A percentile compares a stretch with the other conserved stretches of the same genome.
Evolutionary conservation across 192 early-diverging fungal genomes (phyloP).

Genomic region (Entomortierella parvispora): DNA sequence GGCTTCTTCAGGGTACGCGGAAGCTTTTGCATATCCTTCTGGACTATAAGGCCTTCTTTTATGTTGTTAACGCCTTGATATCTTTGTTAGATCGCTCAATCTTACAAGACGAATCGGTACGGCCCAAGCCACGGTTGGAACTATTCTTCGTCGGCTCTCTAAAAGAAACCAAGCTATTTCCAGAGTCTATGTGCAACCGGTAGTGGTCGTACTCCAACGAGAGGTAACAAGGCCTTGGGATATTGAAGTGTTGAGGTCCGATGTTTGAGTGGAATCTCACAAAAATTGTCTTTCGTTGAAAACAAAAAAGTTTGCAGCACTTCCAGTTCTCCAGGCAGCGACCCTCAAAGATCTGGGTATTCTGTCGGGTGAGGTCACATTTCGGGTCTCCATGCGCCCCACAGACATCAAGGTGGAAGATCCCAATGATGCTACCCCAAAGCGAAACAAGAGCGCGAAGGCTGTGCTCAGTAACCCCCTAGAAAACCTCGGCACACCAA

Average conservation of each 20-base stretch:
- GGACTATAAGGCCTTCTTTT: not conserved
- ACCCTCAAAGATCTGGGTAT: slow-evolving; percentile 73
- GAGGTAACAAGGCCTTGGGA: slow-evolving; percentile 57
- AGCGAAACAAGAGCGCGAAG: not conserved
- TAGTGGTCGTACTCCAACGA: slow-evolving; percentile 65
- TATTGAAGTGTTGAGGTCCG: not conserved
- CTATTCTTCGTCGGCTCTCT: slow-evolving; percentile 18
- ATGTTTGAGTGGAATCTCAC: not conserved
- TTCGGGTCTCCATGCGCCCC: slow-evolving; percentile 50
- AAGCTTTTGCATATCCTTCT: not conserved
- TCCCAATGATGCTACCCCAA: not conserved
- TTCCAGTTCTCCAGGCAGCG: slow-evolving; percentile 64
- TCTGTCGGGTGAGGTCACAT: slow-evolving; percentile 64
- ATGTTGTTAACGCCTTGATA: slow-evolving; percentile 5
- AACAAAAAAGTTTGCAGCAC: slow-evolving; percentile 57
- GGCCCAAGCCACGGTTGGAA: not conserved
- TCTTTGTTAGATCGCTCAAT: slow-evolving; percentile 53
- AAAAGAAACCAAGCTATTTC: slow-evolving; percentile 1
- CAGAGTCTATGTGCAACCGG: slow-evolving; percentile 64
- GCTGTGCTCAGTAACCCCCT: not conserved
- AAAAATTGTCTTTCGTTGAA: not conserved
- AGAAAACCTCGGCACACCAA: not conserved
- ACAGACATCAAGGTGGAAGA: slow-evolving; percentile 6
- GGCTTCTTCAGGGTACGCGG: slow-evolving; percentile 46
- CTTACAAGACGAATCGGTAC: slow-evolving; percentile 55